Conservation (phyloP, 768 basidiomycete species). For the Chalciporus piperatus region DNA sequence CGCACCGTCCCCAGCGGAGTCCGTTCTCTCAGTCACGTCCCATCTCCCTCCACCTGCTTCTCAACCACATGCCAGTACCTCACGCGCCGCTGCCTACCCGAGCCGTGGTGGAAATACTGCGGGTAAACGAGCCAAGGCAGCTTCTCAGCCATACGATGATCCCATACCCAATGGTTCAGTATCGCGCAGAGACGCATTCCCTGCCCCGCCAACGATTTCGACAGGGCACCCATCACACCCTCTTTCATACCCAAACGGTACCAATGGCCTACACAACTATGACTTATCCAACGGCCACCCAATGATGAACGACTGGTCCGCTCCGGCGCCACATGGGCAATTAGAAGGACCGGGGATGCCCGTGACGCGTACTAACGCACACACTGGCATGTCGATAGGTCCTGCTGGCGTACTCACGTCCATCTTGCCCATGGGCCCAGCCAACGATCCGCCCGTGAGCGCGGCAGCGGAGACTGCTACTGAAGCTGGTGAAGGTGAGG, state of each 20-base stretch:
- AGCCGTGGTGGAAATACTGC: conserved; percentile 31
- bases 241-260: conserved; percentile 35
- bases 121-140: conserved; percentile 44
- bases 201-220: conserved; percentile 49
- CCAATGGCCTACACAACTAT: conserved; percentile 39
- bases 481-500: conserved; percentile 52
- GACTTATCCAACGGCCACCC: conserved; percentile 37
- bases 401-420: conserved; percentile 24
- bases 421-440: conserved; percentile 21
- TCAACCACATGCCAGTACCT: conserved; percentile 26
- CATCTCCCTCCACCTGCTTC: conserved; percentile 45
- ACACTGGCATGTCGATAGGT: conserved; percentile 21
- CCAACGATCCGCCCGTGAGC: conserved; percentile 34
- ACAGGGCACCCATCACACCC: conserved; percentile 55
- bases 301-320: conserved; percentile 46
- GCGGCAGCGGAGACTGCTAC: conserved; percentile 39
- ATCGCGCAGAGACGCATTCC: conserved; percentile 42
- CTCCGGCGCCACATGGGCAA: conserved; percentile 48
- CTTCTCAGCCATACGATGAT: conserved; percentile 39
- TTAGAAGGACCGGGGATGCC: conserved; percentile 82
- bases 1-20: conserved; percentile 68
- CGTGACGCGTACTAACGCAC: conserved; percentile 47
- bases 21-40: conserved; percentile 67
- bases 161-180: conserved; percentile 39
- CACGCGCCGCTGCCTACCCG: conserved; percentile 29